phyloP scores from a whole-genome alignment of 192 early-diverging fungal species.

The Coemansia sp. region DNA sequence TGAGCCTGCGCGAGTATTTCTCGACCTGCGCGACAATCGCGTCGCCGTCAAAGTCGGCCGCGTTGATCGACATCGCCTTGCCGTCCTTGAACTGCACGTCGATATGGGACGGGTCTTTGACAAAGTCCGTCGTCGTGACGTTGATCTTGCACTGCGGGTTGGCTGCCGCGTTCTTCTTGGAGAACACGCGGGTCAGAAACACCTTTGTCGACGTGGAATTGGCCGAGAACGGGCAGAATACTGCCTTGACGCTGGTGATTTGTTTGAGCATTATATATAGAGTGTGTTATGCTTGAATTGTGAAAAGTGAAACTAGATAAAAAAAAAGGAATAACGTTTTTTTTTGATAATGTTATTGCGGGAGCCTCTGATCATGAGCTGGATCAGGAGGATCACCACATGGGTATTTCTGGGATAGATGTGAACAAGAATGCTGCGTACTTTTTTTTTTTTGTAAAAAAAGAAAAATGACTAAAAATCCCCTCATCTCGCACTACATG shows the following conservation, averaged over 20 bases:
- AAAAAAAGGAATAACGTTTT: background rate
- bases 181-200: conserved; percentile 44
- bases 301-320: background rate
- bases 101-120: conserved; percentile 33
- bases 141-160: conserved; percentile 52
- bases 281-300: background rate
- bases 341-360: no score
- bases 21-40: conserved; percentile 36
- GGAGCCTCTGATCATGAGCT: no score
- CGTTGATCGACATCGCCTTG: conserved; percentile 34
- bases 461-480: no score
- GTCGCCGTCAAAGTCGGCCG: conserved; percentile 29
- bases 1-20: conserved; percentile 44
- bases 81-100: conserved; percentile 52
- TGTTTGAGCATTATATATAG: conserved; percentile 43
- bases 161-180: conserved; percentile 34
- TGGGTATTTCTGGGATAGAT: no score
- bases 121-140: conserved; percentile 14
- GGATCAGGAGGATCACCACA: no score
- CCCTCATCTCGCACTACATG: no score
- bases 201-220: conserved; percentile 43
- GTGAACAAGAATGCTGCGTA: no score
- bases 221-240: conserved; percentile 44
- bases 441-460: no score
- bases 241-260: conserved; percentile 38